Base-by-base conservation (phyloP, 2,329 filamentous ascomycete genomes). In the Hypoxylon sp. region DNA sequence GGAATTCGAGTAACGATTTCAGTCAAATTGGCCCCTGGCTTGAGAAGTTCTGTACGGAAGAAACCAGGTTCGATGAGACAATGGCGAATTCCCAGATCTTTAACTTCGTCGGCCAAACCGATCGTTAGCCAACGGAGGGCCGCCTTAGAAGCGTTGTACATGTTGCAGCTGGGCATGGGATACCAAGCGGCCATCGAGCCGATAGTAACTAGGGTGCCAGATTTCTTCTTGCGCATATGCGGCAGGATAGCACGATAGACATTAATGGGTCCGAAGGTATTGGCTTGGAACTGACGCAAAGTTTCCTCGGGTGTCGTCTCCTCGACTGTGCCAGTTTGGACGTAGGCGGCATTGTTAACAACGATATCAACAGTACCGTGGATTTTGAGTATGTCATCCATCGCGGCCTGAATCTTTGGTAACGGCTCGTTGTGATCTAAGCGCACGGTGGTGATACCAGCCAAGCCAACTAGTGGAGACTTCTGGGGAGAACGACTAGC, bases 321-420 rank as follows among this genome's bases (percentile, higher is more conserved):
- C 62, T 85, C 83, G 6, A 84, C 72, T 2, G 80, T 81, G n/a
- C 81, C 82, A 26, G 81, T 76, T 24, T 82, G 78, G 1, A 81
- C 77, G 70, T 83, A 84, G 10, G 79, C 83, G 2, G 84, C 84
- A 10, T 83, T 83, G 69, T 85, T 85, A 33, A 85, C 80, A 2
- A 86, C 75, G 33, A 84, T 77, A 59, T 82, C 84, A 62, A 85
- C 77, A 3, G 74, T 74, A 9, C 83, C 82, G 62, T 74, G 53
- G 31, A 81, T 80, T n/a, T 74, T 74, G 5, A 77, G 71, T 42
- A 81, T 78, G 1, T 79, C 80, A 24, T 79, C 74, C n/a, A 80
- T 76, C 4, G 78, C 77, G 22, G 75, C 70, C 65, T 81, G 73
- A 42, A 84, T 72, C 14, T 78, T 72, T 0, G 74, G 59, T 1